Evolutionary conservation across 345 rosid species (phyloP).

Genomic region (Eucalyptus viminalis): DNA sequence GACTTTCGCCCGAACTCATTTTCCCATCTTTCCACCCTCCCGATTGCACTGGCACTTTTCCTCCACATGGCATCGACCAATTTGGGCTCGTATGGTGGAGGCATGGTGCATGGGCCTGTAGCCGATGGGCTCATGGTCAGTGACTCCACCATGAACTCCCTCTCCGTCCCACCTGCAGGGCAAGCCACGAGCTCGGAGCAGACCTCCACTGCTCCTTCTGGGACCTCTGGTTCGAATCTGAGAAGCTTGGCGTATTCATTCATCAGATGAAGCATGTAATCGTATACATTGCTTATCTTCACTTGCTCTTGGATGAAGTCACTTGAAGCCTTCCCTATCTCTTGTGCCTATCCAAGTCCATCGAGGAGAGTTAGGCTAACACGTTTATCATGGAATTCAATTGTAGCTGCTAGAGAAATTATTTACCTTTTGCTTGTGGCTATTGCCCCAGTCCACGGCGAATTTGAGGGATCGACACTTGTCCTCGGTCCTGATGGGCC

Average conservation of each 20-base stretch:
- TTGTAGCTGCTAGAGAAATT: background rate
- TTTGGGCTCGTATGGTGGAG: constrained; percentile 41
- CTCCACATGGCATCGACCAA: constrained; percentile 10
- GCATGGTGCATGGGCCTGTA: constrained; percentile 34
- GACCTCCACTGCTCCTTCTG: constrained; percentile 26
- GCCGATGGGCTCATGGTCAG: constrained; percentile 28
- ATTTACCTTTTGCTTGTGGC: constrained; percentile 36
- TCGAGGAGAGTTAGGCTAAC: background rate
- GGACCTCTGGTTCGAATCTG: constrained; percentile 6
- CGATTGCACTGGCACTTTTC: constrained; percentile 17
- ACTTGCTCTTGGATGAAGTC: constrained; percentile 37
- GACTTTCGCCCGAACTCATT: constrained; percentile 19
- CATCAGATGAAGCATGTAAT: constrained; percentile 64
- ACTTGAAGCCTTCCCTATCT: constrained; percentile 55
- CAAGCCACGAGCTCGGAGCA: constrained; percentile 51
- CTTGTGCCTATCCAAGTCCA: constrained; percentile 32
- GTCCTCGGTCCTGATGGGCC: constrained; percentile 46
- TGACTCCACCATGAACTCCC: constrained; percentile 42
- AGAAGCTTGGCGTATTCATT: constrained; percentile 58
- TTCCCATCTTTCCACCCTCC: constrained; percentile 57
- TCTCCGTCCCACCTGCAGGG: constrained; percentile 17
- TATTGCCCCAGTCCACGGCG: constrained; percentile 73
- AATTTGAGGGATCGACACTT: constrained; percentile 62
- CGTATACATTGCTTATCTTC: constrained; percentile 54
- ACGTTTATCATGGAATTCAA: background rate